Conservation (phyloP, 805 yeast genomes). For the Saturnispora diversa region DNA sequence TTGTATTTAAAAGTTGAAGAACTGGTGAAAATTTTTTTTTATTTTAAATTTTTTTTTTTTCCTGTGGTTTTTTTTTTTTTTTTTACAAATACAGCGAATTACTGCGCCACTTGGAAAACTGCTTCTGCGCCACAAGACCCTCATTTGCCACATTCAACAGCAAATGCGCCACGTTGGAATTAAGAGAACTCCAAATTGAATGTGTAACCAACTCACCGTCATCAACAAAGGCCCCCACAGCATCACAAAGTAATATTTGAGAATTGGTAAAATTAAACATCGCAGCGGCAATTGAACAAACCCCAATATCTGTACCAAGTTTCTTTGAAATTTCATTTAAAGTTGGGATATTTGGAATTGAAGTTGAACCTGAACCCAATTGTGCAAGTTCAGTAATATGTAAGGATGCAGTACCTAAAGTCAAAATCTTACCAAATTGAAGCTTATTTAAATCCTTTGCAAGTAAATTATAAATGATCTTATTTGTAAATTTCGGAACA, state of each 20-base stretch:
- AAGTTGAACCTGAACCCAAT: neutral
- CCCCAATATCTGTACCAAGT: neutral
- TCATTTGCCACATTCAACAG: neutral
- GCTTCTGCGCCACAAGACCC: neutral
- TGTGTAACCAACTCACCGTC: constrained; percentile 4
- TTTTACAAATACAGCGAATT: constrained; percentile 3
- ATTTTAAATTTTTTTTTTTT: neutral
- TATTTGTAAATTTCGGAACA: constrained; percentile 21
- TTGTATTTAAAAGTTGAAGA: neutral
- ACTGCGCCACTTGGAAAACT: constrained; percentile 1
- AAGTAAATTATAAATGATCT: constrained; percentile 21
- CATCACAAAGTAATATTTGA: neutral
- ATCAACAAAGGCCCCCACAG: constrained; percentile 4
- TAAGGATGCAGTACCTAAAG: constrained; percentile 4
- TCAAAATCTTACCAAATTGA: neutral
- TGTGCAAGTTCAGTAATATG: neutral
- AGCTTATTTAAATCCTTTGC: constrained; percentile 8
- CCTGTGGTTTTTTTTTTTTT: neutral
- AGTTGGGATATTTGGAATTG: neutral
- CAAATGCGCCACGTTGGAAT: neutral
- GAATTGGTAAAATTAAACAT: neutral
- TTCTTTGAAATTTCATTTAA: neutral
- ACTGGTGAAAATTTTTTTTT: constrained; percentile 5
- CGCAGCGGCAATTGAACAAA: constrained; percentile 1
- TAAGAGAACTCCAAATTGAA: neutral